Base-by-base conservation (phyloP, 768 basidiomycete genomes). In the Lentinus tigrinus region DNA sequence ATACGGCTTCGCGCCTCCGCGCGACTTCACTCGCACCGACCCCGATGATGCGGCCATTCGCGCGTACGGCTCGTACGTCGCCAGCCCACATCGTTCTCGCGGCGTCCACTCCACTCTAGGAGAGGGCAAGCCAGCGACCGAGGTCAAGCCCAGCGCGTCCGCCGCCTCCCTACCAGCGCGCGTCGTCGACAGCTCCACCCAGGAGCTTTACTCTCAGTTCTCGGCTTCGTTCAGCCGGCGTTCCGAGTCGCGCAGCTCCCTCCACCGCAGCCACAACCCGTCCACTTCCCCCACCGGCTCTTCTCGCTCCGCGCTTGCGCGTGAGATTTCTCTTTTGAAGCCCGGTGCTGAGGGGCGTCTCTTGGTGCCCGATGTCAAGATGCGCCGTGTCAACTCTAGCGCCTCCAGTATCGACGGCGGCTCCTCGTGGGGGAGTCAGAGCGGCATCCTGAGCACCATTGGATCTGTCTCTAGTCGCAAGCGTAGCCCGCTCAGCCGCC, bases 321-420 rank as follows among this genome's bases (percentile, higher is more conserved):
- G 58, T 21, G 64, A 65, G 56, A 81, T 80, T 4, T 75, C 79
- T 4, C 70, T 90, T 3, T 67, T 90, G n/a, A 76, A 80, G 59
- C 77, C 77, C 6, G 81, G 81, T 40, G 85, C 83, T 0, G 80
- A 88, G 68, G 88, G 87, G 53, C 85, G 83, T 58, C 77, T 90
- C 11, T 75, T 89, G 3, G 79, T 82, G 11, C 81, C 81, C 3
- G 73, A 80, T 38, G 73, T 81, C 34, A 70, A 74, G 60, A 72
- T 69, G 63, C 75, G 71, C 61, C 61, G 64, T 7, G 55, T 63
- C 53, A 46, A 63, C 56, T 24, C 64, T 55, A 56, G 57, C 54
- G 59, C 65, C 47, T 63, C 60, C 16, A 65, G 56, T 44, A 50
- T 54, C 50, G 61, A 60, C 38, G 58, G 51, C 24, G 49, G 42